Evolutionary conservation across 116 monocot genomes (phyloP).

Genomic region (Dioscorea cayenensis): DNA sequence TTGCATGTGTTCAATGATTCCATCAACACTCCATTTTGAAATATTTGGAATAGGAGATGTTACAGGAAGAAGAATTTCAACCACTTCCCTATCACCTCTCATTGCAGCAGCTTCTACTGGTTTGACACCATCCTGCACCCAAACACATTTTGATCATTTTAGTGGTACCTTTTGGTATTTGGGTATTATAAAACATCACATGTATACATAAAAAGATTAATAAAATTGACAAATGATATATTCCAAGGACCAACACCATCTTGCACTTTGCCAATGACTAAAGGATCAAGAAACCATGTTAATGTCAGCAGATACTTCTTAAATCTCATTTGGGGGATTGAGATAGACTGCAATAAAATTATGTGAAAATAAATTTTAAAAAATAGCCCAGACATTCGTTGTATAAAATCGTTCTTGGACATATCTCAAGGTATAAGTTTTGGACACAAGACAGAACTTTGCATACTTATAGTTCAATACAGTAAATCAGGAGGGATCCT

Average conservation of each 20-base stretch:
- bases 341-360: too few relatives aligned
- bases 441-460: too few relatives aligned
- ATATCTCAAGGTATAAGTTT: too few relatives aligned
- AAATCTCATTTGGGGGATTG: too few relatives aligned
- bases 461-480: too few relatives aligned
- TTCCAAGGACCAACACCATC: not conserved
- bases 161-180: not conserved
- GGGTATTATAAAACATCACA: not conserved
- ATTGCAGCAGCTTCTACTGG: constrained; percentile 85
- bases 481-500: too few relatives aligned
- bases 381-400: too few relatives aligned
- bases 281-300: not conserved
- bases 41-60: constrained; percentile 58
- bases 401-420: too few relatives aligned
- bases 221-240: not conserved
- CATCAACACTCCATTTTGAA: constrained; percentile 74
- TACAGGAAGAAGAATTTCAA: constrained; percentile 66
- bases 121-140: constrained; percentile 71
- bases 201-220: not conserved
- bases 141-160: not conserved
- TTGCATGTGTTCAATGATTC: constrained; percentile 56
- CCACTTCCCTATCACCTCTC: constrained; percentile 58
- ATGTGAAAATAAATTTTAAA: too few relatives aligned
- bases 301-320: too few relatives aligned
- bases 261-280: not conserved